Base-by-base conservation (phyloP, 1,284 basidiomycete species). In the Cutaneotrichosporon arboriforme region DNA sequence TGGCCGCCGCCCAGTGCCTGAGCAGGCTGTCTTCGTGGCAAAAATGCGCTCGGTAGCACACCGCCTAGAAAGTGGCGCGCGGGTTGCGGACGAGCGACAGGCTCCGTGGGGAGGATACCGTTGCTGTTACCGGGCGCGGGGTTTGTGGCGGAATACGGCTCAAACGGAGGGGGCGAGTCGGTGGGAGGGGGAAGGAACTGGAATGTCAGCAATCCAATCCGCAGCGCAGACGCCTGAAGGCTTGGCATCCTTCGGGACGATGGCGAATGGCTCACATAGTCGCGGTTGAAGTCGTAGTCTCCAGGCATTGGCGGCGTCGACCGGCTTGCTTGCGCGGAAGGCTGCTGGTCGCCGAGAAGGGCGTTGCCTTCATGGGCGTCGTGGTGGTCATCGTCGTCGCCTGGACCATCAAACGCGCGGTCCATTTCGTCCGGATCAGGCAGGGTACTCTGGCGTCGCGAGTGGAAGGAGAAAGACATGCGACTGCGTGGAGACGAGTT, bases 241-340 rank as follows among this genome's bases (percentile, higher is more conserved):
- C n/a, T n/a, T n/a, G n/a, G n/a, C n/a, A 35, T 35, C 14, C 15
- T 18, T 15, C 26, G 10, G 26, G n/a, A 10, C 4, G 10, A 15
- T n/a, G 51, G 23, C 20, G 21, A 67, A 7, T 31, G 7, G 10
- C 76, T 64, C 56, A 76, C 89, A 56, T 84, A 86, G 64, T 88
- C 85, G 23, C 87, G 79, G 69, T 90, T 88, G 73, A 90, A 91
- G 72, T 91, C 87, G 70, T 92, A 91, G 4, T 81, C 76, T 8
- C 77, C 76, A 3, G 76, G 74, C 44, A 73, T 68, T 9, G 60
- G 43, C 15, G 57, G 53, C 5, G 46, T 42, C 14, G 33, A 34
- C 17, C 43, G n/a, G 5, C 33, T 13, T 14, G 23, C 44, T 10
- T 34, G 39, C 12, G 37, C 26, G 15, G 13, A 18, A 9, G 26